Evolutionary conservation across 2,329 filamentous ascomycete species (phyloP).

Genomic region (Sporothrix dimorphospora): DNA sequence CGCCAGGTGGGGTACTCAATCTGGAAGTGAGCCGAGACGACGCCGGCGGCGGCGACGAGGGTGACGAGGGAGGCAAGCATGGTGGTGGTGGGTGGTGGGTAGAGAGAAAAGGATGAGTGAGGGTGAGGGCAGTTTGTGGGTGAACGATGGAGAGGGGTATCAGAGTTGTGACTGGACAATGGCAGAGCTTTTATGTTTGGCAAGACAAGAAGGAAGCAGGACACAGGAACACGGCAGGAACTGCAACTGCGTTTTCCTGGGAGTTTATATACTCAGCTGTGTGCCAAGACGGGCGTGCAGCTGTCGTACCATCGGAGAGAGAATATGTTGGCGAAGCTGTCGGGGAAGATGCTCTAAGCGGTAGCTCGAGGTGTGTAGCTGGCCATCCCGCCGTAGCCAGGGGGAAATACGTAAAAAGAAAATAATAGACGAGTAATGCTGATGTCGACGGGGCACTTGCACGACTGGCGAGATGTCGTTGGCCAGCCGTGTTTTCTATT

Average conservation of each 20-base stretch:
- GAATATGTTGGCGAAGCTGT: neutral
- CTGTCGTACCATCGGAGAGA: neutral
- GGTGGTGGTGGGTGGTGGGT: constrained; percentile 32
- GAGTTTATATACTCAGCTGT: neutral
- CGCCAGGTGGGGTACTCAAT: constrained; percentile 55
- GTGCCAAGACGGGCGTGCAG: neutral
- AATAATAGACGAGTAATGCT: neutral
- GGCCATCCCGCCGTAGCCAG: constrained; percentile 9
- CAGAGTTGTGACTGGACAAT: neutral
- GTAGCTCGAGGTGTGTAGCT: neutral
- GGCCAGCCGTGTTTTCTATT: neutral
- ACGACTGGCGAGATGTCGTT: neutral
- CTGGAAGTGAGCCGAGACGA: constrained; percentile 53
- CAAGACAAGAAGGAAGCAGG: neutral
- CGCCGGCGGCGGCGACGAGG: constrained; percentile 43
- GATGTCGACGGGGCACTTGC: neutral
- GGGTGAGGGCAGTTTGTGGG: neutral
- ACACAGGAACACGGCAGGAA: neutral
- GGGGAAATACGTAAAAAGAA: constrained; percentile 11
- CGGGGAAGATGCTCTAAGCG: neutral
- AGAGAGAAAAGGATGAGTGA: neutral
- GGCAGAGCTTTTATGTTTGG: neutral
- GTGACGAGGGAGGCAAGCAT: constrained; percentile 38
- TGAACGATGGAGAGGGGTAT: neutral
- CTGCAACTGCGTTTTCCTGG: neutral